Conservation (phyloP, 208 protist species). For the Leishmania major region DNA sequence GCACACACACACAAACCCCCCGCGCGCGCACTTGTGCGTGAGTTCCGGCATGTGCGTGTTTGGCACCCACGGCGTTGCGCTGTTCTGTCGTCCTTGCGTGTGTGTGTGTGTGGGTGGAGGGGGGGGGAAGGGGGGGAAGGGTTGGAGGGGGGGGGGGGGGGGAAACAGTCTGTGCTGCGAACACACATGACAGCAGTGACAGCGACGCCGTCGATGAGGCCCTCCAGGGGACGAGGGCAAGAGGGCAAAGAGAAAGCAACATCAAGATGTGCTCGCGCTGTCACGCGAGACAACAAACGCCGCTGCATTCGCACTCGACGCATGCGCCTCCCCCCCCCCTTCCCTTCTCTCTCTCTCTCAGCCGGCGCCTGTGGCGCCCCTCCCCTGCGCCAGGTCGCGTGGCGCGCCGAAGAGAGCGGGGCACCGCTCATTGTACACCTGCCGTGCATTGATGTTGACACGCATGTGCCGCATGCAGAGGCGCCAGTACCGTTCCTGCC, state of each 20-base stretch:
- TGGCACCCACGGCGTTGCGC: background rate
- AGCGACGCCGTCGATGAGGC: background rate
- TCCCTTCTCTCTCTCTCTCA: too few relatives aligned
- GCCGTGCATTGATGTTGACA: conserved; percentile 86
- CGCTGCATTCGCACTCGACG: background rate
- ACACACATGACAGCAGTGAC: background rate
- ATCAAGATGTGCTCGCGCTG: background rate
- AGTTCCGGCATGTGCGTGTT: background rate
- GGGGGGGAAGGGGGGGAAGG: too few relatives aligned
- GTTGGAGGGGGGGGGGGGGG: too few relatives aligned
- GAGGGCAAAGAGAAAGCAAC: background rate
- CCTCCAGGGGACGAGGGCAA: background rate
- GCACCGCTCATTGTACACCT: conserved; percentile 77
- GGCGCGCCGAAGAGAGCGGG: conserved; percentile 34
- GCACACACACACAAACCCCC: background rate
- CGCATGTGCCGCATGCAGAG: conserved; percentile 87
- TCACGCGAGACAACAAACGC: background rate
- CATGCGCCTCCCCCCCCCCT: background rate
- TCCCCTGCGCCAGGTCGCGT: background rate
- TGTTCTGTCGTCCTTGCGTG: background rate
- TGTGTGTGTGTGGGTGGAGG: background rate
- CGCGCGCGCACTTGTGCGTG: background rate
- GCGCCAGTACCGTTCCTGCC: conserved; percentile 75
- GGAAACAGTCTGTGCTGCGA: background rate
- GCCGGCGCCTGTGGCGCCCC: background rate